Base-by-base conservation (phyloP, 192 early-diverging fungal genomes). In the Oehlia diaphana region DNA sequence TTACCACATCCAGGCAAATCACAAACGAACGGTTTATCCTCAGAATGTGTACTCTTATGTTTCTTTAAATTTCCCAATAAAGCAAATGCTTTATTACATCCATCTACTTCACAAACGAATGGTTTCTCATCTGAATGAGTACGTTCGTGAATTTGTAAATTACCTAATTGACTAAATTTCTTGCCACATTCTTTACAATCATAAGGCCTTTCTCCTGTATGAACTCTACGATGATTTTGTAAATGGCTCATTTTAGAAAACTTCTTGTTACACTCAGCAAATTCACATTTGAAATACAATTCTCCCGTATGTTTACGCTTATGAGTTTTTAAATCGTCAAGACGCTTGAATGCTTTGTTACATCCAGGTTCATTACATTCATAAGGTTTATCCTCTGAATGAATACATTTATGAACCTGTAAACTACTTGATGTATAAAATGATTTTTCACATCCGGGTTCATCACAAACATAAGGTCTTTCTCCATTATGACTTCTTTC, bases 101-200 rank as follows among this genome's bases (percentile, higher is more conserved):
- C 90, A 26, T 81, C 71, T 9, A 89, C 77, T 37, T 88, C 83
- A 84, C 95, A 96, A 68, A 87, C 82, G 74, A 92, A 96, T 23
- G 92, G 94, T 77, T 92, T 93, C 78, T 92, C 91, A 42, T 90
- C 91, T 16, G 89, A 85, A 78, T 96, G 95, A 21, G 90, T 92
- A 72, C 90, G 89, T 85, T 95, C 92, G 67, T 96, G 95, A 6
- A 94, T 95, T 79, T 91, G 90, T 84, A 94, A 85, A 81, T 95
- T 95, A 6, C 93, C 93, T 77, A 91, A 89, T 88, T 95, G 94
- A 37, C 90, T 89, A 74, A 95, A 95, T 42, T 90, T 82, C 86
- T 95, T 95, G 79, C 87, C 91, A 74, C 94, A 95, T 9, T 91
- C 93, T 1, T 85, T 83, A 72, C 93, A 95, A 81, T 85, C 82